Evolutionary conservation across 306 rosid species (phyloP), one percentile per base, ranked within the genome.

Genomic region (Macrotyloma uniflorum): DNA sequence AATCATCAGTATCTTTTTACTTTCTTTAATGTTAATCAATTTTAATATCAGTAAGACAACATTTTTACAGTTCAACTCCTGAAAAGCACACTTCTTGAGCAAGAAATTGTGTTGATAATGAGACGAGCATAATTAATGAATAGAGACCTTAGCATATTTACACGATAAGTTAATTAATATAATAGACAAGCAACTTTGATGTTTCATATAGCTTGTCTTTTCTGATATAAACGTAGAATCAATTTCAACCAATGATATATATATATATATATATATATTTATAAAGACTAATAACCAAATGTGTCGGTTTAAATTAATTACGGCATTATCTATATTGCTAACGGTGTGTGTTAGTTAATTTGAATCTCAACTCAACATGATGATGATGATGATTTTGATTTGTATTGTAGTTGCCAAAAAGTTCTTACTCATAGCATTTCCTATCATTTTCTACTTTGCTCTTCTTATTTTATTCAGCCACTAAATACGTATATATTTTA

Each of bases 401-500:
- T 74, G 54, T 67, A 45, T 67, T 64, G 18, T 62, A 53, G 42
- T 55, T 64, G 50, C 42, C 30, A 45, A 74, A 43, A 42, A 6
- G 35, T 70, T 9, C 24, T 35, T 57, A 68, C 47, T 73, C 71
- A 67, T 68, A 66, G 0, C 13, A 38, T 9, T 38, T 40, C 45
- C 14, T 42, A 82, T 47, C 57, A 75, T 43, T 67, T 70, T 76
- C 51, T 75, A 59, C 30, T 71, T 76, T 75, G 65, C 40, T 61
- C 13, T 68, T 40, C 19, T 75, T 77, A 74, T 74, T 79, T 65
- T 73, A 77, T 73, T 77, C 30, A 67, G 49, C 80, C 85, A 83
- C 85, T 86, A 49, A 77, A 85, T 83, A 77, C 83, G 76, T 80
- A 40, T 9, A 40, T 40, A 79, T 67, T 70, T 74, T 83, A 77